Conservation (phyloP, 2,329 filamentous ascomycete genomes). For the Diaporthe batatas region DNA sequence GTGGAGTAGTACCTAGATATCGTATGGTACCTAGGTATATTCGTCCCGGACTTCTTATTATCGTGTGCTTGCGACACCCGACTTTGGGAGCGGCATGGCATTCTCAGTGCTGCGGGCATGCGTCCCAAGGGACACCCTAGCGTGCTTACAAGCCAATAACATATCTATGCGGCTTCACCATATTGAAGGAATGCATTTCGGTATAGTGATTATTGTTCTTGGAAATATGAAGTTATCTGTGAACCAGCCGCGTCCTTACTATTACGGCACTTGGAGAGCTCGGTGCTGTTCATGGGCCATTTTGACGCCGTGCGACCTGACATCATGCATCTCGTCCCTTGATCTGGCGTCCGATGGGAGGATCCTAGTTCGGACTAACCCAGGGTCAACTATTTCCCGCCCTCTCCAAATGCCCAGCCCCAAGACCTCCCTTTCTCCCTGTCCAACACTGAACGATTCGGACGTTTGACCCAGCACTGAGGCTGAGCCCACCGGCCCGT, state of each 20-base stretch:
- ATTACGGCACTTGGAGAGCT: not conserved
- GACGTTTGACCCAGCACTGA: not conserved
- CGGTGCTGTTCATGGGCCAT: not conserved
- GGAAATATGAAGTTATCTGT: not conserved
- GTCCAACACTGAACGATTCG: too few species aligned
- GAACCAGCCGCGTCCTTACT: not conserved
- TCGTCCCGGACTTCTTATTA: too few species aligned
- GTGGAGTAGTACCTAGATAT: too few species aligned
- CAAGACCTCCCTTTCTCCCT: not conserved
- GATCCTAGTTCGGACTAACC: slow-evolving; percentile 14
- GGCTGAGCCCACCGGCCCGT: slow-evolving; percentile 14
- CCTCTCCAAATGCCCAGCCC: slow-evolving; percentile 1
- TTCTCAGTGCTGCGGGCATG: not conserved
- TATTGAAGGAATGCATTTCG: not conserved
- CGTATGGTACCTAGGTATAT: too few species aligned
- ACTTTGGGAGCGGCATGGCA: not conserved
- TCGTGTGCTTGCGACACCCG: too few species aligned
- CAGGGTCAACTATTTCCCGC: slow-evolving; percentile 38
- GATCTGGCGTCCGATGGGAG: slow-evolving; percentile 9
- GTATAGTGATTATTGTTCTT: not conserved
- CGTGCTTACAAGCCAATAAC: not conserved
- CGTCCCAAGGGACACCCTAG: not conserved
- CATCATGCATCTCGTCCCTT: slow-evolving; percentile 24
- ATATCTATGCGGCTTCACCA: not conserved
- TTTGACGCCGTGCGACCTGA: not conserved